Conservation (phyloP, 805 yeast species). For the Teunomyces tritomae region DNA sequence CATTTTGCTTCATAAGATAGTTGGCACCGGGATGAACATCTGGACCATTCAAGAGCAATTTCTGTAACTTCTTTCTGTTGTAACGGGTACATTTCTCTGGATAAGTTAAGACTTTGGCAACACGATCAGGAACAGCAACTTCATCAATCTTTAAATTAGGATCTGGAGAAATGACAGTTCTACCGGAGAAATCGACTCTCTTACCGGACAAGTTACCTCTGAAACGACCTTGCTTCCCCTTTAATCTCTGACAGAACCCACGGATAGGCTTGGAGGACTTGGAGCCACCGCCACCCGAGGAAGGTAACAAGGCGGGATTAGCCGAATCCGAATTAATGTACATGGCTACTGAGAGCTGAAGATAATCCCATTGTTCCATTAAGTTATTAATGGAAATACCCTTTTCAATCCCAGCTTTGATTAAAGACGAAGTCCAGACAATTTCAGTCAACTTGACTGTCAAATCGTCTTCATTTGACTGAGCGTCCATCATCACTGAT, state of each 20-base stretch:
- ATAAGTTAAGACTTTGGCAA: conserved; percentile 91
- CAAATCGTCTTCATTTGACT: conserved; percentile 94
- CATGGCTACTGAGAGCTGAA: conserved; percentile 94
- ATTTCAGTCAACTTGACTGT: conserved; percentile 95
- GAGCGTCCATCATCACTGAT: conserved; percentile 88
- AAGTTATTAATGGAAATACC: conserved; percentile 89
- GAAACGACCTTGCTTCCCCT: conserved; percentile 98
- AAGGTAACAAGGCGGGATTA: conserved; percentile 73
- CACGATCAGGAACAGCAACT: conserved; percentile 97
- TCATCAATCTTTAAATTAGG: conserved; percentile 93
- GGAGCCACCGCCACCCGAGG: conserved; percentile 51
- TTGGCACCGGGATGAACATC: conserved; percentile 95
- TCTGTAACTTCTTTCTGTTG: conserved; percentile 74
- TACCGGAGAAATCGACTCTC: conserved; percentile 96
- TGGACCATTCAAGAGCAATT: conserved; percentile 80
- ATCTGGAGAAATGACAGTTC: conserved; percentile 98
- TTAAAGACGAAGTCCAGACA: conserved; percentile 94
- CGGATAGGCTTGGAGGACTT: conserved; percentile 76
- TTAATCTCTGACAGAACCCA: conserved; percentile 94
- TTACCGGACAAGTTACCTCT: conserved; percentile 98
- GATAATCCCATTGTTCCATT: conserved; percentile 99
- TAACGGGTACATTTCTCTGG: conserved; percentile 94
- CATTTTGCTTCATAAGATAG: conserved; percentile 78
- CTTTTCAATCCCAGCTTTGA: conserved; percentile 90
- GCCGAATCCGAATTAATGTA: conserved; percentile 95